Evolutionary conservation across 345 rosid genomes (phyloP).

Genomic region (Aethionema arabicum): DNA sequence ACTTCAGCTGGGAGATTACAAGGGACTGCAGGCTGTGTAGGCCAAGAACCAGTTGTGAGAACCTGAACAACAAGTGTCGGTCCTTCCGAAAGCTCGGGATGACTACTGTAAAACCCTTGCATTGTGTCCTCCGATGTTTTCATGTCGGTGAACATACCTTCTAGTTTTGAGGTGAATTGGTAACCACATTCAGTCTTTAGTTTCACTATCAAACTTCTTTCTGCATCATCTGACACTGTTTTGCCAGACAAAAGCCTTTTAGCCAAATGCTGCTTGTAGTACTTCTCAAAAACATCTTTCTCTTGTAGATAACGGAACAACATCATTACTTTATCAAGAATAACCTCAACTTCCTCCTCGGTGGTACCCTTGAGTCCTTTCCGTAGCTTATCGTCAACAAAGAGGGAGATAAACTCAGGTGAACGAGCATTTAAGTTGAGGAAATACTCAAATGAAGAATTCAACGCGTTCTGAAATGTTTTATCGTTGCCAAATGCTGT

Average conservation of each 20-base stretch:
- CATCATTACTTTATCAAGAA: slow-evolving; percentile 99
- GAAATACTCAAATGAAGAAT: slow-evolving; percentile 90
- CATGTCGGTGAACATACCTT: slow-evolving; percentile 99
- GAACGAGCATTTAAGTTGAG: slow-evolving; percentile 90
- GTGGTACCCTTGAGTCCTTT: slow-evolving; percentile 89
- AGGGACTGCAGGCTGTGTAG: slow-evolving; percentile 77
- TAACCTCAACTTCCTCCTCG: slow-evolving; percentile 87
- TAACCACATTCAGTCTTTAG: slow-evolving; percentile 98
- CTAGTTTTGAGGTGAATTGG: slow-evolving; percentile 94
- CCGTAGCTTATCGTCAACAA: slow-evolving; percentile 90
- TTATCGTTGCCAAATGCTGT: slow-evolving; percentile 79
- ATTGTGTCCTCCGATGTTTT: slow-evolving; percentile 96
- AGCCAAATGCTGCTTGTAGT: slow-evolving; percentile 96
- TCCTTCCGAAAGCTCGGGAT: slow-evolving; percentile 80
- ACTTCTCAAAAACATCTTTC: slow-evolving; percentile 96
- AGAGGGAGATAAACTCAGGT: slow-evolving; percentile 93
- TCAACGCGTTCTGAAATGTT: slow-evolving; percentile 92
- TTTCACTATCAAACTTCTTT: slow-evolving; percentile 91
- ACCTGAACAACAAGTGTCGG: slow-evolving; percentile 92
- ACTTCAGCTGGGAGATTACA: slow-evolving; percentile 93
- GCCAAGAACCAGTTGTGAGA: slow-evolving; percentile 97
- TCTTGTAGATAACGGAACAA: slow-evolving; percentile 97
- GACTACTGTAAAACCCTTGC: slow-evolving; percentile 71
- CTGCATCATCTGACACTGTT: slow-evolving; percentile 94
- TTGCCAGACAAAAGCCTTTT: slow-evolving; percentile 93